Percentiles rank a stretch among this genome's conserved stretches.
phyloP scores from a whole-genome alignment of 179 eudicot genomes.

The Spinacia oleracea region DNA sequence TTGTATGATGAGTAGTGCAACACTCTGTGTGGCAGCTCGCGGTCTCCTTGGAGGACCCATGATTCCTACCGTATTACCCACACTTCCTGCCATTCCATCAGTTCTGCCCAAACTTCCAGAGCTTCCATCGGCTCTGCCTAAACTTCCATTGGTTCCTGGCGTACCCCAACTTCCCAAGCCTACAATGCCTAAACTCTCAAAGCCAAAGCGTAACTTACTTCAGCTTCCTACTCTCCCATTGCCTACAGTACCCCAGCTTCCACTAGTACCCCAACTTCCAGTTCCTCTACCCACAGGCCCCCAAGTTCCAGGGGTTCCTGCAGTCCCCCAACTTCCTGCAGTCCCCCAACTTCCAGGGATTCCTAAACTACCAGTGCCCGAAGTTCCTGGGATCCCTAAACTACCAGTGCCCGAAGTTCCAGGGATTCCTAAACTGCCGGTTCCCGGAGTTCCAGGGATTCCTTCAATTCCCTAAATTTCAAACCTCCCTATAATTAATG shows the following conservation, averaged over 20 bases:
- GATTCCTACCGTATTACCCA: too few species aligned
- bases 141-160: not conserved
- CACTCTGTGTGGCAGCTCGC: constrained; percentile 17
- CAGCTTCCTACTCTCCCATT: too few species aligned
- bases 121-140: constrained; percentile 23
- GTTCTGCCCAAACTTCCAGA: constrained; percentile 26
- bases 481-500: too few species aligned
- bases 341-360: not conserved
- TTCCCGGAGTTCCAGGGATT: too few species aligned
- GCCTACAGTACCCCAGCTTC: constrained; percentile 14
- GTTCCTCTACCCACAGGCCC: not conserved
- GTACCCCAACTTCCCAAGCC: not conserved
- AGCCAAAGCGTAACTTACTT: not conserved
- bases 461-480: too few species aligned
- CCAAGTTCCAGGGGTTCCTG: too few species aligned
- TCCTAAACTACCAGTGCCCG: not conserved
- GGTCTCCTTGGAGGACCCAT: constrained; percentile 2
- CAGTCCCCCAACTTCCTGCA: too few species aligned
- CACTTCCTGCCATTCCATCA: constrained; percentile 33
- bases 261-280: constrained; percentile 15
- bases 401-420: too few species aligned
- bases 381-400: not conserved
- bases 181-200: not conserved
- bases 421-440: too few species aligned
- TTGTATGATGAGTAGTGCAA: not conserved